Evolutionary conservation across 2,329 filamentous ascomycete genomes (phyloP).

Genomic region (Escovopsis weberi): DNA sequence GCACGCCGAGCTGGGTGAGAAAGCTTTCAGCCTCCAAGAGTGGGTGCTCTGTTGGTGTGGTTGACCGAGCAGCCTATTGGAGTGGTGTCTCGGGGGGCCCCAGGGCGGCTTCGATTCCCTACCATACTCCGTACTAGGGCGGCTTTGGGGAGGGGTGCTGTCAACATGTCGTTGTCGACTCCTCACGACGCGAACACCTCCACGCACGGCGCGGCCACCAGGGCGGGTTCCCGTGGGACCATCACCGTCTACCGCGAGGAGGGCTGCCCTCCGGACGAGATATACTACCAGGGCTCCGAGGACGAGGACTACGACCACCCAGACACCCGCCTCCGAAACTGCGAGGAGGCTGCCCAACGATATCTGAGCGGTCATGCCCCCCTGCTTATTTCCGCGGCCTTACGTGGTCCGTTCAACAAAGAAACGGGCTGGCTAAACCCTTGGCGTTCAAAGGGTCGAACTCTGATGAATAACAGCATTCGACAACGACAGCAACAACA

Average conservation of each 20-base stretch:
- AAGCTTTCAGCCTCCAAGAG: too few species aligned
- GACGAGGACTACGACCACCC: slow-evolving; percentile 36
- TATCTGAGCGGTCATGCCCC: slow-evolving; percentile 43
- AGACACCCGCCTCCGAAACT: slow-evolving; percentile 33
- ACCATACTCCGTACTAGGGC: background rate
- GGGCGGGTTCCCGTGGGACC: slow-evolving; percentile 13
- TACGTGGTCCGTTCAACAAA: slow-evolving; percentile 46
- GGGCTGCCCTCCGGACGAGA: slow-evolving; percentile 26
- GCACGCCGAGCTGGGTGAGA: too few species aligned
- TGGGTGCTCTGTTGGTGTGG: too few species aligned
- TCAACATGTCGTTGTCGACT: background rate
- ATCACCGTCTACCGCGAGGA: slow-evolving; percentile 33
- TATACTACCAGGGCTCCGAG: slow-evolving; percentile 43
- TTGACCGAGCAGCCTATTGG: too few species aligned
- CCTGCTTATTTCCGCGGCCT: slow-evolving; percentile 42
- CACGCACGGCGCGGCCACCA: slow-evolving; percentile 3
- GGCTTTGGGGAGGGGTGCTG: background rate
- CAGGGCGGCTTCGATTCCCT: too few species aligned
- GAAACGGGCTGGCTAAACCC: slow-evolving; percentile 19
- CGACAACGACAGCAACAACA: background rate
- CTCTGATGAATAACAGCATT: slow-evolving; percentile 1
- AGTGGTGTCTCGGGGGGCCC: too few species aligned
- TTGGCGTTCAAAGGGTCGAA: slow-evolving; percentile 18
- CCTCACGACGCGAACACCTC: background rate
- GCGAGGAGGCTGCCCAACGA: slow-evolving; percentile 43